Evolutionary conservation across 1,139 yeast genomes (phyloP), one percentile per base, ranked within the genome.

Genomic region (Blastobotrys niveus): DNA sequence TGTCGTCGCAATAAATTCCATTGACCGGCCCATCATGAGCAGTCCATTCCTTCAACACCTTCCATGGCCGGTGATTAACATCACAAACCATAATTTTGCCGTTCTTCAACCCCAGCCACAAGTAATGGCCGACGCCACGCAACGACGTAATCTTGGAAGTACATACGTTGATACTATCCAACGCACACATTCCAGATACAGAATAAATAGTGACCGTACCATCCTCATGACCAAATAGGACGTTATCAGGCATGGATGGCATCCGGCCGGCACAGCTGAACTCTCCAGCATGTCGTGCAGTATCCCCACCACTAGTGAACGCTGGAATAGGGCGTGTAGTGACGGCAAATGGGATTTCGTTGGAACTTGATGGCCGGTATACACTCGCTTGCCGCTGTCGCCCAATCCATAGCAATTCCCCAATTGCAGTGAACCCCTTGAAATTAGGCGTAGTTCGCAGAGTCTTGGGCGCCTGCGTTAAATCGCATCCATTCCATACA

Each of bases 211-310:
- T 55, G 7, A 70, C 57, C 27, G 62, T 57, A 4, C 74, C 74
- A 47, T 67, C 70, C 15, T 67, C 70, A 43, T 68, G 73, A 7
- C 73, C 73, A 47, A 68, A 65, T 40, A 61, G 64, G 2, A 65
- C 64, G 18, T 48, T 41, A 26, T 63, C 67, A 1, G 61, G 61
- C 21, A 50, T 49, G 30, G 52, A 40, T 15, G 56, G 47, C 12
- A 61, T 45, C 25, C 47, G 42, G 2, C 64, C 54, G 0, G 64
- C 66, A 48, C 65, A 61, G 20, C 66, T 56, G 21, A 65, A 61
- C 24, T 63, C 67, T 5, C 67, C 66, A 17, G 48, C 48, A 9
- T 43, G 42, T 32, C 52, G 17, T 1, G 45, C 49, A 12, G 33
- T 22, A n/a, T n/a, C n/a, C n/a, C n/a, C n/a, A 5, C 43, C 40